Evolutionary conservation across 805 yeast genomes (phyloP), one percentile per base, ranked within the genome.

Genomic region (Saccharomycopsis microspora): DNA sequence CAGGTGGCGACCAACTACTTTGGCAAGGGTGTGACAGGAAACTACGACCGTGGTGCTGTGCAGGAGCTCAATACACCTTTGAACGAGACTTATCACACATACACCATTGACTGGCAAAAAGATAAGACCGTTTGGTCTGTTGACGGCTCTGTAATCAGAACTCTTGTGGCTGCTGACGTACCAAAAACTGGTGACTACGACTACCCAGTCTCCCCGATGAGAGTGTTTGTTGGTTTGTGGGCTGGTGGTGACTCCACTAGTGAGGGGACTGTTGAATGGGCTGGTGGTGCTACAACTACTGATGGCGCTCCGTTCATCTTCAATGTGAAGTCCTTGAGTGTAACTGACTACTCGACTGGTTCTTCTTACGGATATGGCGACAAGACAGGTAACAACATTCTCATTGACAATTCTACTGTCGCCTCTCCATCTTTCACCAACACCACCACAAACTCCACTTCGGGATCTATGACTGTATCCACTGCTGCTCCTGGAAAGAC

Each of bases 201-300:
- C 47, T 82, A 68, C 60, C 89, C 89, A 5, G 85, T 80, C 63
- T 65, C 82, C 5, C 89, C 89, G 38, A 79, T 81, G 80, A 63
- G 61, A 53, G 35, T 54, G 3, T 55, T 46, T 36, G 43, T 71
- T 30, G 76, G 76, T 5, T 47, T 67, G n/a, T 71, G 77, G 77
- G 72, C 75, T 9, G 77, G 74, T 19, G 76, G 76, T 33, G 71
- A 69, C 46, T 58, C 74, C 31, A 71, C 74, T 51, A 63, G 54
- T 42, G 36, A 8, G 7, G 81, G 81, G 41, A 75, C 80, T 4
- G 72, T 76, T 48, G 69, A 67, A 52, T 76, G 82, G 82, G 79
- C 82, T 4, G 81, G 82, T 40, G 83, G 83, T 28, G 37, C 51
- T 5, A 72, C 81, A n/a, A 71, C 75, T 55, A 73, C 70, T 54